Evolutionary conservation across 495 filamentous ascomycete species (phyloP), one percentile per base, ranked within the genome.

Genomic region (Pseudoneurospora amorphoporcata): DNA sequence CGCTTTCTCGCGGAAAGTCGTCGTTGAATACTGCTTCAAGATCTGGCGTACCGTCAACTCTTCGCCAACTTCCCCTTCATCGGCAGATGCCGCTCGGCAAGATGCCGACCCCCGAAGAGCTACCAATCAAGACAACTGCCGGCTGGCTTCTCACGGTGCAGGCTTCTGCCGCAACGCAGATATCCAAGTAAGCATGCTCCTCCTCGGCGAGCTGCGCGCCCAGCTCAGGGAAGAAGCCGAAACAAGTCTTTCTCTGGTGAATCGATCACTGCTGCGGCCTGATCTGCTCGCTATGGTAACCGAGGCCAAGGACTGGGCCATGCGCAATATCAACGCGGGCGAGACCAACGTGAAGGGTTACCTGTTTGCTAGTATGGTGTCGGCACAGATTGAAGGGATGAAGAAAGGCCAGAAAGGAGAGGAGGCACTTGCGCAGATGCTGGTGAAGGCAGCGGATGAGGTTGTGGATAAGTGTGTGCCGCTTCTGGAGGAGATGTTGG

Each of bases 281-380:
- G 87, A 89, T 72, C 73, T 90, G 29, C 71, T 89, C 2, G 70
- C 78, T 3, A 79, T 87, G 4, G 8, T 90, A 3, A 76, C 83
- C 0, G 83, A 89, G 37, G 82, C 84, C 0, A 82, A 81, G 45
- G 69, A 69, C 5, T 89, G 84, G 84, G 40, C 70, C 0, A 76
- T 86, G 76, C 72, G 72, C 10, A 79, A 77, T 40, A 81, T 89
- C 4, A 65, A 82, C 45, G 81, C 79, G 3, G 88, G 88, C 4
- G 85, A 89, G 76, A 88, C 84, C 0, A 90, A 88, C 73, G 79
- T 86, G n/a, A 90, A 89, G 72, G 86, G 84, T 1, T 86, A 85
- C 58, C 47, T 90, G 37, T 77, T 89, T 37, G 73, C 78, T 0
- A 71, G 73, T 4, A 71, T 86, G 6, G 69, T 89, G 0, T 39